Evolutionary conservation across 371 early-diverging fungal species (phyloP), one percentile per base, ranked within the genome.

Genomic region (Funneliformis caledonium): DNA sequence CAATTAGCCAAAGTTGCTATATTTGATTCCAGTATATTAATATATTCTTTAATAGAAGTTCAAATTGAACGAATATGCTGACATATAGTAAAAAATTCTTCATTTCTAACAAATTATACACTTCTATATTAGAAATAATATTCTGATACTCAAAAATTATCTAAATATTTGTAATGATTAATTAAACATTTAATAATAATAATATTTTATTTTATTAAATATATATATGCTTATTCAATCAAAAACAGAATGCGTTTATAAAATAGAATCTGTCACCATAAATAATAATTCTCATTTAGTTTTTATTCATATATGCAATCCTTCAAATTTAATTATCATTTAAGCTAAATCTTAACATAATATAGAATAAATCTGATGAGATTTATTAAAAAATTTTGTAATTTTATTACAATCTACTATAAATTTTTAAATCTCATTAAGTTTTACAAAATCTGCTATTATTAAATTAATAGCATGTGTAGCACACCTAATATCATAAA

Each of bases 401-500:
- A 72, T 50, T 19, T 12, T 50, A 45, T 0, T 11, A 48, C 50
- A 50, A 52, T 50, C 26, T 19, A 9, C 0, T 11, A 72, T 72
- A 26, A 70, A 8, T 9, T 8, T 9, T 26, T 50, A 50, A 8
- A 72, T 26, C 1, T 10, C n/a, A 43, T 70, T 22, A 16, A 70
- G 5, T 70, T 70, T 26, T 26, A 26, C 26, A 2, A 72, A 10
- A 72, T 72, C 72, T 1, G 33, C 45, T 48, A 50, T 11, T 2
- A 72, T 72, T 50, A 70, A 72, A 31, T 72, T 72, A 48, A 72
- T 72, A 42, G 72, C 47, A 72, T 72, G 12, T 10, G 52, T 4
- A 4, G 31, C 31, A 48, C 72, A 72, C 50, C 52, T 26, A 31
- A 72, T 26, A 72, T 72, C 31, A 26, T 11, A 52, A 50, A 72